A percentile compares a stretch with the other conserved stretches of the same genome.
Evolutionary conservation across 306 rosid species (phyloP).

Genomic region (Cicer judaicum): DNA sequence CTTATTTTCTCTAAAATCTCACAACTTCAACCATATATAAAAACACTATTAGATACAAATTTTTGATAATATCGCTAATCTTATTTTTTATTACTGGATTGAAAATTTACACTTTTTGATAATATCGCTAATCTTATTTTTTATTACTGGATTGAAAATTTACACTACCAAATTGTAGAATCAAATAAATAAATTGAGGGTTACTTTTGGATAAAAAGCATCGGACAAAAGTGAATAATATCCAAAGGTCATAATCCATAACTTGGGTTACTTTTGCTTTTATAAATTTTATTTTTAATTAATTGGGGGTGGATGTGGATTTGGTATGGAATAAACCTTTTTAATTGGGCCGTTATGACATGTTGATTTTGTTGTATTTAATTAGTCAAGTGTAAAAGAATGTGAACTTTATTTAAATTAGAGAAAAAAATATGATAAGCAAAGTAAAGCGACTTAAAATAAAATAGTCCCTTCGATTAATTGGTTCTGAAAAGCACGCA

Average conservation of each 20-base stretch:
- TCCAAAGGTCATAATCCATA: not conserved
- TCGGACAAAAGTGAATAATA: not conserved
- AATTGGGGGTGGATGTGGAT: not conserved
- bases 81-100: too few relatives aligned
- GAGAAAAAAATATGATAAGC: not conserved
- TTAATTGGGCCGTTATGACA: not conserved
- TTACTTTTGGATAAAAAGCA: too few relatives aligned
- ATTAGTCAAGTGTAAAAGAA: not conserved
- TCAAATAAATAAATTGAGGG: too few relatives aligned
- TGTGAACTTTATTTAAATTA: constrained; percentile 19
- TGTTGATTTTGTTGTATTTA: not conserved
- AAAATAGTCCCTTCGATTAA: not conserved
- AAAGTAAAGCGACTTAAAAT: not conserved
- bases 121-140: too few relatives aligned
- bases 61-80: too few relatives aligned
- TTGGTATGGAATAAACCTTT: not conserved
- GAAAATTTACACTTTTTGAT: too few relatives aligned
- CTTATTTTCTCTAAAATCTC: too few relatives aligned
- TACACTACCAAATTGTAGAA: too few relatives aligned
- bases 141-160: too few relatives aligned
- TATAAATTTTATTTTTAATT: not conserved
- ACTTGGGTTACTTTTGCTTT: not conserved
- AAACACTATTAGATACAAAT: too few relatives aligned
- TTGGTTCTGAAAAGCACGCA: constrained; percentile 32
- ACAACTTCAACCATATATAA: too few relatives aligned